These are phyloP conservation scores for Paraphaeosphaeria sporulosa DNA, from an alignment of 2,329 filamentous ascomycete species.

Conservation along the genomic window DNA sequence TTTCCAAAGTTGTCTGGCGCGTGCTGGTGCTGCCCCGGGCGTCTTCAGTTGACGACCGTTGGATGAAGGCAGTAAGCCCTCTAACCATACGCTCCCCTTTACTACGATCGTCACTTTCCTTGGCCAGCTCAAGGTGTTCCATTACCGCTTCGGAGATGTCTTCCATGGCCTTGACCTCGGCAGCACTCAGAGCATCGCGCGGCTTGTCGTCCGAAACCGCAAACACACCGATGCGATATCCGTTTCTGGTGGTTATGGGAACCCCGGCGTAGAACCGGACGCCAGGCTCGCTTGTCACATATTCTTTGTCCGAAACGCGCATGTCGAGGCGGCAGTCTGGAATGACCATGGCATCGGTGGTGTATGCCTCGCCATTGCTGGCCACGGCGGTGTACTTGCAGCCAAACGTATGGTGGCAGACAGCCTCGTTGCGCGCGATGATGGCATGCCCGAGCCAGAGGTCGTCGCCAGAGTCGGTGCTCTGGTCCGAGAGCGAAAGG, in stretches of 20 bases:
- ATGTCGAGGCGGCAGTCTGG: constrained; percentile 36
- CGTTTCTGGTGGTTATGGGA: constrained; percentile 38
- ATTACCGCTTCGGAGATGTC: constrained; percentile 42
- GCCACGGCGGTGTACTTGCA: constrained; percentile 34
- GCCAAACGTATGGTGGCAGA: constrained; percentile 39
- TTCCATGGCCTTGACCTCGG: constrained; percentile 40
- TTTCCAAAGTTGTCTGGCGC: constrained; percentile 38
- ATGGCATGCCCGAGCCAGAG: constrained; percentile 43
- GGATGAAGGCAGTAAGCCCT: constrained; percentile 44
- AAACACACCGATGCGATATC: constrained; percentile 42
- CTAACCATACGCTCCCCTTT: constrained; percentile 43
- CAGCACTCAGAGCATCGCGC: constrained; percentile 30
- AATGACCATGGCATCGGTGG: constrained; percentile 34
- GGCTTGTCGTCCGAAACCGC: constrained; percentile 42
- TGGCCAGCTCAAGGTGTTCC: constrained; percentile 42
- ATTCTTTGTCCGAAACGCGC: constrained; percentile 33
- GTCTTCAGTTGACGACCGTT: constrained; percentile 38
- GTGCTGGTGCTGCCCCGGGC: constrained; percentile 22
- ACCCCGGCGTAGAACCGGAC: constrained; percentile 45
- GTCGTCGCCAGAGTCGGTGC: constrained; percentile 32
- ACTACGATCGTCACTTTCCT: constrained; percentile 33
- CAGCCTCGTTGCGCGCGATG: constrained; percentile 37
- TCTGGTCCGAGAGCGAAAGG: constrained; percentile 40
- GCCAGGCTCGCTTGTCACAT: constrained; percentile 35
- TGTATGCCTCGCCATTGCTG: constrained; percentile 25